A percentile compares a stretch with the other conserved stretches of the same genome.
Conservation (phyloP, 2,329 filamentous ascomycete species). For the Penicillium sp. region DNA sequence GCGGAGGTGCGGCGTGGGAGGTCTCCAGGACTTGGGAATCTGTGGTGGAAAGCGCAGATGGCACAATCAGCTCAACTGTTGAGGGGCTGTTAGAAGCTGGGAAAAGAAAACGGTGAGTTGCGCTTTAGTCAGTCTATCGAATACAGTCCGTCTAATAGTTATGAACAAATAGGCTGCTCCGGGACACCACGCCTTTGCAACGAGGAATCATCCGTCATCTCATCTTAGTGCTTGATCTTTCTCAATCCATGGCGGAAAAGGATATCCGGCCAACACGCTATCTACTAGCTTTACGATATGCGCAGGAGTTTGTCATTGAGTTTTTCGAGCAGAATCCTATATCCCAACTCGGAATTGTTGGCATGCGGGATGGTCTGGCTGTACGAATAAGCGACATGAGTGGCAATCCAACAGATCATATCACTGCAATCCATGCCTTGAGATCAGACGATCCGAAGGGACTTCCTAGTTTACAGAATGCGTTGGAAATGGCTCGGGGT, state of each 20-base stretch:
- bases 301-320: conserved; percentile 82
- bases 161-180: conserved; percentile 60
- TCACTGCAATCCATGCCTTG: conserved; percentile 68
- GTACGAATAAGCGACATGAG: conserved; percentile 82
- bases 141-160: neutral
- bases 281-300: conserved; percentile 75
- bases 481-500: conserved; percentile 89
- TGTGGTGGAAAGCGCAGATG: conserved; percentile 74
- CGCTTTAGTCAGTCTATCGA: neutral
- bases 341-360: conserved; percentile 86
- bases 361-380: conserved; percentile 88
- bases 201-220: conserved; percentile 97
- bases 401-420: conserved; percentile 85
- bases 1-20: conserved; percentile 42
- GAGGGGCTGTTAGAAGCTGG: conserved; percentile 74
- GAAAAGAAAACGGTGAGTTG: conserved; percentile 64
- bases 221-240: conserved; percentile 86
- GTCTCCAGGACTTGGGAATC: conserved; percentile 58
- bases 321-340: conserved; percentile 99
- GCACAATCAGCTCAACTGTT: conserved; percentile 67
- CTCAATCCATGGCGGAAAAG: conserved; percentile 90
- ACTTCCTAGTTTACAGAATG: conserved; percentile 83
- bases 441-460: conserved; percentile 66
- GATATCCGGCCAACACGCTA: conserved; percentile 87
- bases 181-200: conserved; percentile 92